These are phyloP conservation scores for Fusarium secorum DNA, from an alignment of 2,329 filamentous ascomycete species.

Conservation along the genomic window DNA sequence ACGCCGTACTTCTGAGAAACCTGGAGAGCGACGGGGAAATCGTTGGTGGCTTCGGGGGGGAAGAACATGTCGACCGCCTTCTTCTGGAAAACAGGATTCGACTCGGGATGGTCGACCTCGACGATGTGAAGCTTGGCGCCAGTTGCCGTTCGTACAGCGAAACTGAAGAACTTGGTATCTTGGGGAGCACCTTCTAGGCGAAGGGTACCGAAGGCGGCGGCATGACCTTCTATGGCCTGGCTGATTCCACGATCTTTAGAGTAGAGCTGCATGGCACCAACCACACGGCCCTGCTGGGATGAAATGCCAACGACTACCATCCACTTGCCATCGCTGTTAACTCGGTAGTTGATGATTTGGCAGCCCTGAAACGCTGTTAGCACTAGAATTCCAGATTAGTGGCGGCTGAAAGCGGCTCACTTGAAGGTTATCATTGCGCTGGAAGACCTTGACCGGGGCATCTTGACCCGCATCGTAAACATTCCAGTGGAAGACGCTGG, in stretches of 20 bases:
- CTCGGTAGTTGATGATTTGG: slow-evolving; percentile 99
- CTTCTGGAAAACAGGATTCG: slow-evolving; percentile 90
- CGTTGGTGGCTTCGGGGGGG: slow-evolving; percentile 91
- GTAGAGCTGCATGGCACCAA: slow-evolving; percentile 96
- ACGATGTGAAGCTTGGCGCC: slow-evolving; percentile 97
- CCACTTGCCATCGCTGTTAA: slow-evolving; percentile 96
- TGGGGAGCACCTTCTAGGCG: slow-evolving; percentile 86
- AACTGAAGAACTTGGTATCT: slow-evolving; percentile 96
- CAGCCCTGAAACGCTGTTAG: slow-evolving; percentile 68
- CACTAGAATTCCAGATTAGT: not conserved
- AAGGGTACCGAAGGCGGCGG: slow-evolving; percentile 90
- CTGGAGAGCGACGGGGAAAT: slow-evolving; percentile 98
- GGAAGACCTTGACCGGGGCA: slow-evolving; percentile 88
- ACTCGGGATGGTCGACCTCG: slow-evolving; percentile 91
- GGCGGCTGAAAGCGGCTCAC: slow-evolving; percentile 60
- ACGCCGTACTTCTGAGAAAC: slow-evolving; percentile 96
- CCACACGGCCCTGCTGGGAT: slow-evolving; percentile 89
- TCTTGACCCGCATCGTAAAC: slow-evolving; percentile 85
- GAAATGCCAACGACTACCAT: slow-evolving; percentile 98
- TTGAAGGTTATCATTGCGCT: slow-evolving; percentile 87
- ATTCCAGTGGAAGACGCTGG: slow-evolving; percentile 96
- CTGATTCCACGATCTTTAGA: slow-evolving; percentile 96
- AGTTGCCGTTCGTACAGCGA: slow-evolving; percentile 87
- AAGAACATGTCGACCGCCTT: slow-evolving; percentile 98
- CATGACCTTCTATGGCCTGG: slow-evolving; percentile 97